Percentiles rank a stretch among this genome's conserved stretches.
Evolutionary conservation across 2,329 filamentous ascomycete genomes (phyloP).

Genomic region (Fusarium hostae): DNA sequence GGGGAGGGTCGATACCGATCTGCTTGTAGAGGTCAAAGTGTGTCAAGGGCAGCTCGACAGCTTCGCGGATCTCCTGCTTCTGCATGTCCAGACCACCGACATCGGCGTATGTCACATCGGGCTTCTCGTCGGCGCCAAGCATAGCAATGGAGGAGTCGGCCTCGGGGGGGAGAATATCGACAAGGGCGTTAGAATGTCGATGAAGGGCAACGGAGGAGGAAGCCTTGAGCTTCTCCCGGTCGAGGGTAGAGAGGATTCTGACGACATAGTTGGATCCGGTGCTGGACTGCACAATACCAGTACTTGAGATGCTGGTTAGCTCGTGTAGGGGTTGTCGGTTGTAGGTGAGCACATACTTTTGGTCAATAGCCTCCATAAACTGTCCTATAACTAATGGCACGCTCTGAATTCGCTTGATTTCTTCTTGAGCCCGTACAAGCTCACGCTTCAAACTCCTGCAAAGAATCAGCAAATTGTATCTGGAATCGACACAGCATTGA

Average conservation of each 20-base stretch:
- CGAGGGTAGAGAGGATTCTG: constrained; percentile 95
- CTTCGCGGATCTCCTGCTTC: constrained; percentile 98
- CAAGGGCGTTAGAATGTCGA: constrained; percentile 96
- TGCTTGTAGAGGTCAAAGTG: constrained; percentile 99
- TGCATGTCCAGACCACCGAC: constrained; percentile 99
- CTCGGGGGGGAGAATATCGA: constrained; percentile 98
- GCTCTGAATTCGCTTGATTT: constrained; percentile 99
- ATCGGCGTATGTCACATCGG: constrained; percentile 96
- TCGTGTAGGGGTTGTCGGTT: not conserved
- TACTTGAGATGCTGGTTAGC: constrained; percentile 64
- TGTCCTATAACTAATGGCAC: constrained; percentile 98
- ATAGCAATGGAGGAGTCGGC: constrained; percentile 99
- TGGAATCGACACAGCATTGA: not conserved
- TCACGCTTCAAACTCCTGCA: constrained; percentile 92
- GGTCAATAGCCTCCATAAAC: constrained; percentile 99
- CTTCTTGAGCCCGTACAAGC: constrained; percentile 95
- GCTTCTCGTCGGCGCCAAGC: constrained; percentile 96
- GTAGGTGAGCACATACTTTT: constrained; percentile 75
- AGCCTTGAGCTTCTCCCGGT: constrained; percentile 97
- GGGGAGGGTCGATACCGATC: constrained; percentile 97
- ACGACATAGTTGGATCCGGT: constrained; percentile 99
- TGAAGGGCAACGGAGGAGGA: constrained; percentile 97
- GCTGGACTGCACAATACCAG: constrained; percentile 97
- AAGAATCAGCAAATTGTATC: constrained; percentile 25
- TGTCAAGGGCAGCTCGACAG: constrained; percentile 94